A percentile compares a stretch with the other conserved stretches of the same genome.
phyloP scores from a whole-genome alignment of 441 rosid species.

The Gossypium davidsonii region DNA sequence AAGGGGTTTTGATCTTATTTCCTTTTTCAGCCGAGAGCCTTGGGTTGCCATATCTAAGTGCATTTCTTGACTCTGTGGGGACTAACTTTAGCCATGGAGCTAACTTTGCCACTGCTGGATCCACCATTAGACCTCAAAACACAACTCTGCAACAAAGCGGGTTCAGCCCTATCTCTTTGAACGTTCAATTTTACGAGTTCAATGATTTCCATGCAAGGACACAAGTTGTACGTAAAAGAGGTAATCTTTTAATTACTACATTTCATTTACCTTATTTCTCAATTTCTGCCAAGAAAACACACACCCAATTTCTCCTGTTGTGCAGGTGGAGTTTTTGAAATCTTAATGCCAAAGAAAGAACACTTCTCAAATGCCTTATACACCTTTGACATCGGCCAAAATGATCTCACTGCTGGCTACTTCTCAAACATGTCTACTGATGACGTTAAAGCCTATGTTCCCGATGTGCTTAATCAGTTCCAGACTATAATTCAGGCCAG shows the following conservation, averaged over 20 bases:
- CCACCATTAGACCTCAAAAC: slow-evolving; percentile 62
- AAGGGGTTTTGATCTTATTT: neutral
- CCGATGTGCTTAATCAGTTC: slow-evolving; percentile 46
- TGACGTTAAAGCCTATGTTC: slow-evolving; percentile 45
- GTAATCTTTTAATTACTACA: slow-evolving; percentile 2
- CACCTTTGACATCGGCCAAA: slow-evolving; percentile 82
- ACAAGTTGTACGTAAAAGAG: slow-evolving; percentile 38
- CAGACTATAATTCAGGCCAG: slow-evolving; percentile 26
- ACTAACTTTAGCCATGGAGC: slow-evolving; percentile 59
- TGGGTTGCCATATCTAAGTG: slow-evolving; percentile 52
- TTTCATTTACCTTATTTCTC: neutral
- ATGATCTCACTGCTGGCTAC: slow-evolving; percentile 64
- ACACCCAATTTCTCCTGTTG: neutral
- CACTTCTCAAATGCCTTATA: slow-evolving; percentile 52
- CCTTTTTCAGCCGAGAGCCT: slow-evolving; percentile 37
- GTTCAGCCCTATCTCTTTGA: slow-evolving; percentile 61
- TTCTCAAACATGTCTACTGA: slow-evolving; percentile 44
- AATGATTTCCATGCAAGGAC: slow-evolving; percentile 52
- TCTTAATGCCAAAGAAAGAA: slow-evolving; percentile 41
- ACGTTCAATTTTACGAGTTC: slow-evolving; percentile 52
- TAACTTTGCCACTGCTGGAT: slow-evolving; percentile 76
- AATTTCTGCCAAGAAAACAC: neutral
- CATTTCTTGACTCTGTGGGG: slow-evolving; percentile 68
- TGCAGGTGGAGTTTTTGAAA: slow-evolving; percentile 26
- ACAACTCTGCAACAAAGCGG: slow-evolving; percentile 50